Base-by-base conservation (phyloP, 345 rosid species). In the Eucalyptus sideroxylon region DNA sequence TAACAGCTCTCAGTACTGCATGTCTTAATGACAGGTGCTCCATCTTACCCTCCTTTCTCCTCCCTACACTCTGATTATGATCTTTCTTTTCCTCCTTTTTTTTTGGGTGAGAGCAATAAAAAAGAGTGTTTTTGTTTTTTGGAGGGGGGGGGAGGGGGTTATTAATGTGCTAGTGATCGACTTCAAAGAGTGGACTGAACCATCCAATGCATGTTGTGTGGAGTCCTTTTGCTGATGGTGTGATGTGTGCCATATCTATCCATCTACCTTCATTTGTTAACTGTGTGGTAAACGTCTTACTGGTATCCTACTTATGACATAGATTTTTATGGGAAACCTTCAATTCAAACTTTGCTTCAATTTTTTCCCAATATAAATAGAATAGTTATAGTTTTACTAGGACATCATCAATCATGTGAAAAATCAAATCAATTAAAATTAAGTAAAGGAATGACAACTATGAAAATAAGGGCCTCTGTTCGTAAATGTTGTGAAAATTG, bases 1-100 rank as follows among this genome's bases (percentile, higher is more conserved):
- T 95, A 88, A 94, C 99, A 8, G 95, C 97, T 8, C 93, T 98
- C 50, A 95, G 93, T 92, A 92, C 97, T 34, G 97, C 98, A 42
- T 93, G 95, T 91, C 94, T 98, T 51, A 98, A 98, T 94, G 99
- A 97, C 89, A 98, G 99, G 99, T 95, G 8, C 45, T 21, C 83
- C 47, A 21, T 77, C 91, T 59, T 37, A 6, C 40, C 23, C 11
- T 23, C 49, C 56, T 60, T 31, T 87, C 13, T 67, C 45, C 34
- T 51, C 49, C 83, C 87, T 30, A 49, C 45, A 26, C 65, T 37
- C 45, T 21, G 30, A 9, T 19, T 37, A 77, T 77, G 83, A 77
- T 77, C 83, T 37, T 77, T 77, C 15, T 77, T 77, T 77, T 19
- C 15, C 15, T 1, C 9, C 4, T 24, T 10, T 34, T 17, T 9